phyloP scores from a whole-genome alignment of 495 filamentous ascomycete species.

The Staphylotrichum longicolle region DNA sequence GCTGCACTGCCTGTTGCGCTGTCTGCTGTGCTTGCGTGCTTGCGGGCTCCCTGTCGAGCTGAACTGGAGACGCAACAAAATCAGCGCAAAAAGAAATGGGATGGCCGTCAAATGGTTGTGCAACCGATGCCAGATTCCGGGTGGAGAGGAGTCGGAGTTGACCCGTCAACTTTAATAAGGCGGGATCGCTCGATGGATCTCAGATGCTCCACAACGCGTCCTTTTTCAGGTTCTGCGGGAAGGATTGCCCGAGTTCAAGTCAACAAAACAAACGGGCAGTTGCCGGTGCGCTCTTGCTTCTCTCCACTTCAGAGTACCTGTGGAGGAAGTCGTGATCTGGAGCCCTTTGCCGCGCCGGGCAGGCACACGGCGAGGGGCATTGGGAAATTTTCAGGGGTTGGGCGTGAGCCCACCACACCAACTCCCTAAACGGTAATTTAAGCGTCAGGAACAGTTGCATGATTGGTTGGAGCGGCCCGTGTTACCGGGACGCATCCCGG shows the following conservation, averaged over 20 bases:
- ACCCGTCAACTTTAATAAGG: background rate
- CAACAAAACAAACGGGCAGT: background rate
- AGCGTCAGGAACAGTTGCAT: slow-evolving; percentile 47
- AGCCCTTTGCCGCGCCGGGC: background rate
- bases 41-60: background rate
- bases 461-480: slow-evolving; percentile 49
- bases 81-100: background rate
- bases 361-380: background rate
- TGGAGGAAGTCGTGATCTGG: no score
- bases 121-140: background rate
- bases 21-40: background rate
- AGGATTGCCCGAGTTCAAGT: background rate
- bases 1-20: no score
- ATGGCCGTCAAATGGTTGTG: background rate
- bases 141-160: background rate
- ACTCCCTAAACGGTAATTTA: slow-evolving; percentile 24
- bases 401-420: slow-evolving; percentile 7
- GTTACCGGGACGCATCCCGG: slow-evolving; percentile 31
- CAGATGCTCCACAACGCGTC: no score
- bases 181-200: no score
- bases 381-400: slow-evolving; percentile 20
- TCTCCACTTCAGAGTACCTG: no score
- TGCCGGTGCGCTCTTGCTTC: no score
- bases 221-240: background rate
- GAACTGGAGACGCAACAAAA: background rate